phyloP scores from a whole-genome alignment of 352 stramenopile genomes.

The Sclerospora graminicola region DNA sequence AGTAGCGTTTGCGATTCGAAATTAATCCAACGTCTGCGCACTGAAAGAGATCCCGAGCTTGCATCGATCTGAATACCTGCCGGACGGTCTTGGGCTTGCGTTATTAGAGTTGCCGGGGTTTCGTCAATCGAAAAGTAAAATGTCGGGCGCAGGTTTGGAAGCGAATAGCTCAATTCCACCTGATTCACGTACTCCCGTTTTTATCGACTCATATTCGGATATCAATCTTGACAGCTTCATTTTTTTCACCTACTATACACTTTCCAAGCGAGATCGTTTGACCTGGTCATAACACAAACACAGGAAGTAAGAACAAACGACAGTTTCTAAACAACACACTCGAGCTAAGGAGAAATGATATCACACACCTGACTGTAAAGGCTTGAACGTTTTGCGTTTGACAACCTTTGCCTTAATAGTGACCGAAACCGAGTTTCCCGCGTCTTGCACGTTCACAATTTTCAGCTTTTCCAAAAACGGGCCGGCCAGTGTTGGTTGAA shows the following conservation, averaged over 20 bases:
- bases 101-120: slow-evolving; percentile 71
- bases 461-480: slow-evolving; percentile 85
- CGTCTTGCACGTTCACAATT: slow-evolving; percentile 84
- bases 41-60: no score
- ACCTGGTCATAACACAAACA: slow-evolving; percentile 20
- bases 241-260: slow-evolving; percentile 75
- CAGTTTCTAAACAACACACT: neutral
- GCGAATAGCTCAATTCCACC: slow-evolving; percentile 60
- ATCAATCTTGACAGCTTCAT: slow-evolving; percentile 74
- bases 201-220: slow-evolving; percentile 81
- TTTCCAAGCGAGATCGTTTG: slow-evolving; percentile 80
- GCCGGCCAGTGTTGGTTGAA: slow-evolving; percentile 74
- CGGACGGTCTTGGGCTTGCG: slow-evolving; percentile 85
- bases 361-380: slow-evolving; percentile 76
- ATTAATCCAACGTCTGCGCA: no score
- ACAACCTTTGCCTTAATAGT: slow-evolving; percentile 87
- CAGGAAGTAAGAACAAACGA: neutral
- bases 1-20: no score
- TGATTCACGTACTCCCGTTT: slow-evolving; percentile 84
- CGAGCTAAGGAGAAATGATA: neutral
- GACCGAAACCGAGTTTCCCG: slow-evolving; percentile 76
- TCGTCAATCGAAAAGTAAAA: slow-evolving; percentile 82
- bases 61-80: no score
- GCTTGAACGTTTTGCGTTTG: slow-evolving; percentile 85
- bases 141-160: slow-evolving; percentile 49